These are phyloP conservation scores for Clitocybe nebularis DNA, from an alignment of 1,284 basidiomycete genomes.

Conservation along the genomic window DNA sequence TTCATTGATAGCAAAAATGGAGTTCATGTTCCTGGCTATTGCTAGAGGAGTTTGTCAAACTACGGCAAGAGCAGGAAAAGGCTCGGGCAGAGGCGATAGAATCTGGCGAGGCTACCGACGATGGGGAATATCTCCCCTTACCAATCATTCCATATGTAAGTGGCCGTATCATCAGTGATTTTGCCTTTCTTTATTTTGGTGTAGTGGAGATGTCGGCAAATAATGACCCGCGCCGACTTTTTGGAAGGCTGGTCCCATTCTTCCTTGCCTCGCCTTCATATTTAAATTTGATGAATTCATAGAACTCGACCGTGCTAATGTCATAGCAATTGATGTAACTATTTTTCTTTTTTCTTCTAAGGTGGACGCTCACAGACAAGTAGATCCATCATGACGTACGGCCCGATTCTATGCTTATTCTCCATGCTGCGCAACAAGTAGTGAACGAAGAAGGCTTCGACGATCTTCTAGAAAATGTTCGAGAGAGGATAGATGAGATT, in stretches of 20 bases:
- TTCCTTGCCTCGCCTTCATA: conserved; percentile 2
- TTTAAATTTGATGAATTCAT: conserved; percentile 12
- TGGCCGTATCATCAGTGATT: conserved; percentile 6
- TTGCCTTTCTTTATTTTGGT: conserved; percentile 12
- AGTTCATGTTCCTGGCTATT: conserved; percentile 77
- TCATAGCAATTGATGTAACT: conserved; percentile 76
- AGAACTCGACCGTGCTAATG: conserved; percentile 65
- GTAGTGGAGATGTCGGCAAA: conserved; percentile 63
- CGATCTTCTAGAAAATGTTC: conserved; percentile 64
- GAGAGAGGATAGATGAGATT: conserved; percentile 71
- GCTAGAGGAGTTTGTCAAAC: conserved; percentile 64
- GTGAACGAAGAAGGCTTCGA: conserved; percentile 72
- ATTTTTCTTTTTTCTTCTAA: conserved; percentile 4
- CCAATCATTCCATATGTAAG: conserved; percentile 62
- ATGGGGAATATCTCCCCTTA: conserved; percentile 43
- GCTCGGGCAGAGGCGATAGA: conserved; percentile 36
- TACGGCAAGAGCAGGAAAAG: conserved; percentile 47
- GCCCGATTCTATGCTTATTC: conserved; percentile 73
- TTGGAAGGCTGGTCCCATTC: conserved; percentile 50
- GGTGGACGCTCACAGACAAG: background rate
- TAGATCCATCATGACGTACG: conserved; percentile 74
- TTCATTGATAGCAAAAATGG: conserved; percentile 65
- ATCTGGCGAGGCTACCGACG: conserved; percentile 30
- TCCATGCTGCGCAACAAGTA: conserved; percentile 67
- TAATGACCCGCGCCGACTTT: conserved; percentile 84